Base-by-base conservation (phyloP, 768 basidiomycete genomes). In the Asterophora parasitica region DNA sequence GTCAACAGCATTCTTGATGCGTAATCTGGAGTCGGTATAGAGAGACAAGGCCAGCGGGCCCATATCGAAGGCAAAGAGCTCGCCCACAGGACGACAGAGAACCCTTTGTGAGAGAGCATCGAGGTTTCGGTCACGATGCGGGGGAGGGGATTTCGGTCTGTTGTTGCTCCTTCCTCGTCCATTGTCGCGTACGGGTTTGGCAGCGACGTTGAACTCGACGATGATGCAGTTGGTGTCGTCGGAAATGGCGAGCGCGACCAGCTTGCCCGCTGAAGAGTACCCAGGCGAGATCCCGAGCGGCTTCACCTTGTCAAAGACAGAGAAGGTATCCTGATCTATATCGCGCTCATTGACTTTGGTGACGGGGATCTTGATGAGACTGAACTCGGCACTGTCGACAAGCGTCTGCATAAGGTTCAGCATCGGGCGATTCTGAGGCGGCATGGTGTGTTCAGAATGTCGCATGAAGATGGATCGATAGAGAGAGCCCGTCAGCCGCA, bases 61-160 rank as follows among this genome's bases (percentile, higher is more conserved):
- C 54, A 82, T 68, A 56, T 81, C 76, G 55, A 85, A 83, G 0
- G 76, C 78, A 38, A 71, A 74, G 36, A 81, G 58, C 11, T 72
- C 69, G 38, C 72, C 72, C 7, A 60, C 61, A 1, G 63, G 42
- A 44, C 74, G 74, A 57, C 72, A 75, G 2, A 83, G 64, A 20
- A 83, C 56, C 5, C 58, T 55, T 2, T 74, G 27, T 32, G 61
- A 54, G 4, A 67, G 63, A 1, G 59, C 61, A 4, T 60, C 55
- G 11, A 49, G 33, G 26, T 59, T 55, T 17, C 52, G 23, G 23
- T 23, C 23, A 23, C 23, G 23, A 6, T 23, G 45, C 17, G 39
- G 36, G 7, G 40, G 44, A 15, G 55, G 32, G 27, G 53, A 19
- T 44, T 55, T 23, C 23, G 23, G 23, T 23, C 23, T 49, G 31